A percentile compares a stretch with the other conserved stretches of the same genome.
These are phyloP conservation scores for Pistacia vera DNA, from an alignment of 345 rosid species.

Conservation along the genomic window DNA sequence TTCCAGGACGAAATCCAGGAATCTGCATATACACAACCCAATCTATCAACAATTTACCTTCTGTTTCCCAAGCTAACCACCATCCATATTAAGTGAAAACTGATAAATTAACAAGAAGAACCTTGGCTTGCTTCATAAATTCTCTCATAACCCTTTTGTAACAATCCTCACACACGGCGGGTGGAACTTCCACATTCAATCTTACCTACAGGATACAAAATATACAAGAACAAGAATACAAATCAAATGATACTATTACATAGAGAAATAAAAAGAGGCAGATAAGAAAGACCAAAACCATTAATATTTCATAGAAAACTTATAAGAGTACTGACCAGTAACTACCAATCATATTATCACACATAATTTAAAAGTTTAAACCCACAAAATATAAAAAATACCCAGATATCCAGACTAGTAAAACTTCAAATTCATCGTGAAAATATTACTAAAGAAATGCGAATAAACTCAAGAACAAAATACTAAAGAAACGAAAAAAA, in stretches of 20 bases:
- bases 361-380: neutral
- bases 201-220: conserved; percentile 47
- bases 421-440: neutral
- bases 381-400: neutral
- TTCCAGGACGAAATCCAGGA: conserved; percentile 90
- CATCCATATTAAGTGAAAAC: neutral
- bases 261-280: neutral
- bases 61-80: neutral
- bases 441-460: neutral
- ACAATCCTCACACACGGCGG: conserved; percentile 74
- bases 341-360: neutral
- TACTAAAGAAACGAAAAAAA: neutral
- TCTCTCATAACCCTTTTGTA: conserved; percentile 67
- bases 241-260: neutral
- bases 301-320: neutral
- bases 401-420: neutral
- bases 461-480: neutral
- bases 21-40: conserved; percentile 38
- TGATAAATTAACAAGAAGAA: conserved; percentile 13
- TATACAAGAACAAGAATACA: neutral
- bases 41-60: neutral
- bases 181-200: conserved; percentile 77
- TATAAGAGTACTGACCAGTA: neutral
- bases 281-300: no score
- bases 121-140: conserved; percentile 78